phyloP scores from a whole-genome alignment of 2,329 filamentous ascomycete species.

The Dryadomyces sulphureus region DNA sequence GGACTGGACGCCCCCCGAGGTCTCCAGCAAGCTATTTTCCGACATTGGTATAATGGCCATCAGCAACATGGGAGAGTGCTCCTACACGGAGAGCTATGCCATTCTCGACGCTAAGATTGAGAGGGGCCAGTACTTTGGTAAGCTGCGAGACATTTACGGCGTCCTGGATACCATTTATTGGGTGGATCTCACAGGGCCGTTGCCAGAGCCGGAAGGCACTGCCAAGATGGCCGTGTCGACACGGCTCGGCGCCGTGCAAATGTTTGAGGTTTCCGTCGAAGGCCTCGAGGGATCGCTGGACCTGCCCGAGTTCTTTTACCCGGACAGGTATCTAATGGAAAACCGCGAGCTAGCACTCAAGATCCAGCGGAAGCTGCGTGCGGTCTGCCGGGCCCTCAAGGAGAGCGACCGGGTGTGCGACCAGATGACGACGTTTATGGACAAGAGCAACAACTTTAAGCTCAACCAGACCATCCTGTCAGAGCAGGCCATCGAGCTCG shows the following conservation, averaged over 20 bases:
- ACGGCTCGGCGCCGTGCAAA: slow-evolving; percentile 8
- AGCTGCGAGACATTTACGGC: slow-evolving; percentile 28
- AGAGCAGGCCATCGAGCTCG: slow-evolving; percentile 10
- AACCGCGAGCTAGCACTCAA: slow-evolving; percentile 9
- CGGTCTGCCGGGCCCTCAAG: slow-evolving; percentile 6
- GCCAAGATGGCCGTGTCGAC: slow-evolving; percentile 6
- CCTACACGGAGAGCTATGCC: slow-evolving; percentile 5
- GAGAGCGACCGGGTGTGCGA: slow-evolving; percentile 5
- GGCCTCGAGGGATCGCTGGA: slow-evolving; percentile 8
- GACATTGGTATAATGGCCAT: background rate
- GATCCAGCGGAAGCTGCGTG: slow-evolving; percentile 9
- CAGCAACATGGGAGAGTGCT: background rate
- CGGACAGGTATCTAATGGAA: slow-evolving; percentile 13
- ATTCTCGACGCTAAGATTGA: slow-evolving; percentile 29
- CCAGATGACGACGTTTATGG: slow-evolving; percentile 4
- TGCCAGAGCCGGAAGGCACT: background rate
- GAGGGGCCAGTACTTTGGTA: slow-evolving; percentile 73
- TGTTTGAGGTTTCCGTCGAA: slow-evolving; percentile 11
- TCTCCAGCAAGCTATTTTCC: slow-evolving; percentile 1
- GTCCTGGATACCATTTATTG: slow-evolving; percentile 21
- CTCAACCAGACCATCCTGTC: slow-evolving; percentile 9
- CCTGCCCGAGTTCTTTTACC: slow-evolving; percentile 13
- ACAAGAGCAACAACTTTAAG: slow-evolving; percentile 1
- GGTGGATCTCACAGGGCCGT: slow-evolving; percentile 4
- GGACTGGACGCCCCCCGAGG: slow-evolving; percentile 7